Conservation (phyloP, 805 yeast species). For the Metschnikowia chrysomelidarum region DNA sequence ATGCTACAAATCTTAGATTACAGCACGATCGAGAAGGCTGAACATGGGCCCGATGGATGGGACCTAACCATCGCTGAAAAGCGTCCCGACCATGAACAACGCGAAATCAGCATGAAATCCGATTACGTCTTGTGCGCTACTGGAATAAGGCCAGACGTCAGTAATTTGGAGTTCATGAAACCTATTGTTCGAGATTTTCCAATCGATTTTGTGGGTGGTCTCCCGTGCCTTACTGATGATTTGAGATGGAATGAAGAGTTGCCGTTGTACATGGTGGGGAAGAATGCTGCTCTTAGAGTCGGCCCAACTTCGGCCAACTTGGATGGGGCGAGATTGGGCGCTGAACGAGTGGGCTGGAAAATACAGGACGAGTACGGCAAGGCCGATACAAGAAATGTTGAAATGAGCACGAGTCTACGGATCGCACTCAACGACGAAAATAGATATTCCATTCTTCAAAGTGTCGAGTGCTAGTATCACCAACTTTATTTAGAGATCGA, state of each 20-base stretch:
- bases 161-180: conserved; percentile 29
- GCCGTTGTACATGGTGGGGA: conserved; percentile 43
- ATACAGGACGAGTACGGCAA: conserved; percentile 19
- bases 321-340: conserved; percentile 46
- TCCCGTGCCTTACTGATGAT: conserved; percentile 44
- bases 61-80: conserved; percentile 15
- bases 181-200: conserved; percentile 26
- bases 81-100: conserved; percentile 6
- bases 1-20: conserved; percentile 27
- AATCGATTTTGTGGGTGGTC: conserved; percentile 34
- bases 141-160: conserved; percentile 34
- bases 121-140: conserved; percentile 44
- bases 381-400: neutral
- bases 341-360: conserved; percentile 45
- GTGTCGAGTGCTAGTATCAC: conserved; percentile 7
- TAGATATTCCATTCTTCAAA: conserved; percentile 14
- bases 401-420: conserved; percentile 10
- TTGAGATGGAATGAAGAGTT: conserved; percentile 40
- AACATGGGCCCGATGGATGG: conserved; percentile 33
- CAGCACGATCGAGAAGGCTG: conserved; percentile 25
- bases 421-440: conserved; percentile 14
- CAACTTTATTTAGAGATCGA: too few relatives aligned
- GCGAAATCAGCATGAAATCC: conserved; percentile 2
- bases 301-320: conserved; percentile 48
- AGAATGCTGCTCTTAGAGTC: conserved; percentile 40